These are phyloP conservation scores for Saccharomycopsis synnaedendra DNA, from an alignment of 805 yeast genomes.

Conservation along the genomic window DNA sequence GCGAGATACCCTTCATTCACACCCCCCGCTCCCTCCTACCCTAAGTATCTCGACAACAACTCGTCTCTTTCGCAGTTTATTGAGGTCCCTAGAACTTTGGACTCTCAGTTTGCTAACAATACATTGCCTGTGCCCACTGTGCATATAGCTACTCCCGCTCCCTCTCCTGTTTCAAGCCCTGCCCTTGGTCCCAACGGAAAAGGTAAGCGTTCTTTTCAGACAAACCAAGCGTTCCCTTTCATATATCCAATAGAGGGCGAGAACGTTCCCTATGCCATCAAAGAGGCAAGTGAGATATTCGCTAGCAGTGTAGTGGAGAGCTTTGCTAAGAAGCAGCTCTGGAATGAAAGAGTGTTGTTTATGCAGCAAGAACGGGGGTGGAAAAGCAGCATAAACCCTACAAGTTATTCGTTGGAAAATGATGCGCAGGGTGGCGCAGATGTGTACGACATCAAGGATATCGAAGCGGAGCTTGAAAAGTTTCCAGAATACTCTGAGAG, in stretches of 20 bases:
- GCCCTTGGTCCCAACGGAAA: slow-evolving; percentile 23
- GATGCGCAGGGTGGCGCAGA: slow-evolving; percentile 16
- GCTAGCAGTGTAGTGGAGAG: slow-evolving; percentile 51
- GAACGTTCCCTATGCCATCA: slow-evolving; percentile 59
- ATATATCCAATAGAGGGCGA: slow-evolving; percentile 41
- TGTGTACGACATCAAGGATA: slow-evolving; percentile 22
- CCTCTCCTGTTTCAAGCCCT: slow-evolving; percentile 65
- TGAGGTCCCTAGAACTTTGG: slow-evolving; percentile 44
- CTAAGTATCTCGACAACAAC: slow-evolving; percentile 35
- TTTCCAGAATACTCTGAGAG: slow-evolving; percentile 28
- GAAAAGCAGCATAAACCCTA: slow-evolving; percentile 19
- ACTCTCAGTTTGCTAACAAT: slow-evolving; percentile 30
- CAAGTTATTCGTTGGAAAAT: slow-evolving; percentile 10
- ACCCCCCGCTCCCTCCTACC: slow-evolving; percentile 38
- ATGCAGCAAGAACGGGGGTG: slow-evolving; percentile 67
- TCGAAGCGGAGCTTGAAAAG: slow-evolving; percentile 21
- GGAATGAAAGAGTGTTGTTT: slow-evolving; percentile 60
- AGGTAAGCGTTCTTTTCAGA: slow-evolving; percentile 46
- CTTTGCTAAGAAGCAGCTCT: slow-evolving; percentile 56
- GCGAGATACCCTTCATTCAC: slow-evolving; percentile 65
- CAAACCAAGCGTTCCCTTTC: slow-evolving; percentile 57
- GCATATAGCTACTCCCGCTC: slow-evolving; percentile 80
- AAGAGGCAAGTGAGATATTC: slow-evolving; percentile 68
- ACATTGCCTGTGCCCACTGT: slow-evolving; percentile 42
- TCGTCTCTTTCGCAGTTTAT: slow-evolving; percentile 49